Conservation (phyloP, 257 asterid genomes). For the Primulina huaijiensis region DNA sequence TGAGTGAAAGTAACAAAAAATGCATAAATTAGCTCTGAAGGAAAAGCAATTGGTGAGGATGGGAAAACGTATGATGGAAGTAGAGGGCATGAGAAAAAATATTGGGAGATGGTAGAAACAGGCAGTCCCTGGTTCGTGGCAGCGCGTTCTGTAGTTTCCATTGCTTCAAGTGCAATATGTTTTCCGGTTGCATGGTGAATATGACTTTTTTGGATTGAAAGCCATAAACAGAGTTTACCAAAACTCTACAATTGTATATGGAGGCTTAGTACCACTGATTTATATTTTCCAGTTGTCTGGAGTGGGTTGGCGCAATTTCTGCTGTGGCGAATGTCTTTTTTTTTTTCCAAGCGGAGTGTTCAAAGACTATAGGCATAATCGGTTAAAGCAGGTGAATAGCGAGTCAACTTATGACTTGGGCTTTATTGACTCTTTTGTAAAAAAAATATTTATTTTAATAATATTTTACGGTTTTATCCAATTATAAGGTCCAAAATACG, state of each 20-base stretch:
- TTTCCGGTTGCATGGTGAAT: not conserved
- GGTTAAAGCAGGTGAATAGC: too few species aligned
- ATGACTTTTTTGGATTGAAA: not conserved
- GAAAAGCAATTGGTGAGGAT: not conserved
- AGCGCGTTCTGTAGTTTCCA: constrained; percentile 3
- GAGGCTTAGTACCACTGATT: too few species aligned
- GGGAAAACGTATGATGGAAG: not conserved
- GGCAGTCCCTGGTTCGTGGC: not conserved
- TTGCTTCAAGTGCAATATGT: constrained; percentile 1
- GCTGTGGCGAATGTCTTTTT: not conserved
- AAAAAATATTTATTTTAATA: too few species aligned
- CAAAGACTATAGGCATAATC: not conserved
- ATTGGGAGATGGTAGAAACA: constrained; percentile 28
- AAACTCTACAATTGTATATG: not conserved
- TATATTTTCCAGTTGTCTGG: constrained; percentile 9
- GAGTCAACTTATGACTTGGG: too few species aligned
- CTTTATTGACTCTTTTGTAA: too few species aligned
- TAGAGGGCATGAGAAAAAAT: not conserved
- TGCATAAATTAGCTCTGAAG: too few species aligned
- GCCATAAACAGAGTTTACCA: not conserved
- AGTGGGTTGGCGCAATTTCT: constrained; percentile 30
- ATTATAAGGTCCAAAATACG: too few species aligned
- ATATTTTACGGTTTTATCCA: too few species aligned
- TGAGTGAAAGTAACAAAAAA: constrained; percentile 2
- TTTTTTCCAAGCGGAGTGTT: constrained; percentile 24